Evolutionary conservation across 345 rosid genomes (phyloP), one percentile per base, ranked within the genome.

Genomic region (Brassica carinata): DNA sequence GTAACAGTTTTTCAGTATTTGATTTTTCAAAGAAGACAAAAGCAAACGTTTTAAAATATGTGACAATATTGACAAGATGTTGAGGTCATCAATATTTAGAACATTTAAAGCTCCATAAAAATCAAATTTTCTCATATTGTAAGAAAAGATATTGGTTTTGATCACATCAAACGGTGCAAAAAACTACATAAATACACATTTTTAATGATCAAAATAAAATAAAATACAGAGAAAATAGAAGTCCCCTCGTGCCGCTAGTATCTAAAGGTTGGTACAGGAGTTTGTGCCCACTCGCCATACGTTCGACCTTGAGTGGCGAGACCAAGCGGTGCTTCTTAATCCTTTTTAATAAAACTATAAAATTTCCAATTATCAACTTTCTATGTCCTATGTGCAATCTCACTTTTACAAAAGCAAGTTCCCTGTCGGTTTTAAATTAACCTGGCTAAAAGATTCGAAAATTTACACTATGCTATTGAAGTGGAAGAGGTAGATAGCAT

Each of bases 271-370:
- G 73, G 84, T 87, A 76, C 94, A 90, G 89, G 73, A 85, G 89
- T 94, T 87, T 81, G 96, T 88, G 96, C 91, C 90, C 84, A 77
- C 79, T 79, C 17, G 83, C 88, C 94, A 89, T 83, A 55, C 91
- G 93, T 84, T 87, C 64, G 51, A 77, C 77, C 78, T 75, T 89
- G 66, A 85, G 55, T 94, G 97, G 94, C 76, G 85, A 74, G 58
- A 76, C 30, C 14, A 71, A 75, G 89, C 96, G 94, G 98, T 89
- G 93, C 74, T 72, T 78, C 85, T 77, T 74, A 64, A 64, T 10
- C 8, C 26, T 73, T 75, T 83, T 78, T 84, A 9, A 43, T 8
- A 8, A 40, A 55, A 27, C 14, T 62, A 80, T 80, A 34, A 64
- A 81, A 40, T 81, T 43, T 64, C 80, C 83, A 75, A 18, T 81